phyloP scores from a whole-genome alignment of 2,329 filamentous ascomycete genomes.

The Diaporthe aspalathi region DNA sequence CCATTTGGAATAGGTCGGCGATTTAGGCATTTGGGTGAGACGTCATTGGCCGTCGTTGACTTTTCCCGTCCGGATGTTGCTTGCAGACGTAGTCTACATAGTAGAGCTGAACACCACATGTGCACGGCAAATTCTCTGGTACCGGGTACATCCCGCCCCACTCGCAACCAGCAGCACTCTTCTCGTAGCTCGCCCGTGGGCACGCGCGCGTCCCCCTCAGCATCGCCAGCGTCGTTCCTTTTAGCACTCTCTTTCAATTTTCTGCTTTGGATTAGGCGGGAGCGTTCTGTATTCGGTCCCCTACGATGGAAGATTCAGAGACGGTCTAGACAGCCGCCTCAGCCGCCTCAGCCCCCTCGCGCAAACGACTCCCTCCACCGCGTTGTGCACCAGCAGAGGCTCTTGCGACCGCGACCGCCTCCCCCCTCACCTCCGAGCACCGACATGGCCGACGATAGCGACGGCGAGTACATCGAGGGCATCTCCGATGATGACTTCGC shows the following conservation, averaged over 20 bases:
- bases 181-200: background rate
- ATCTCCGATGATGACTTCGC: conserved; percentile 74
- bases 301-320: conserved; percentile 29
- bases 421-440: background rate
- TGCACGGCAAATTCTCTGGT: background rate
- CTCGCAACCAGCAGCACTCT: background rate
- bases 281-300: background rate
- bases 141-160: conserved; percentile 8
- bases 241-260: conserved; percentile 13
- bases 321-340: conserved; percentile 18
- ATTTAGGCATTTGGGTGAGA: background rate
- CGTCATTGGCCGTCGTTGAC: conserved; percentile 19
- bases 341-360: conserved; percentile 3
- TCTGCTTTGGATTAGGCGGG: conserved; percentile 5
- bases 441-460: conserved; percentile 70
- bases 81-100: background rate
- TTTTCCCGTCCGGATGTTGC: background rate
- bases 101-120: background rate
- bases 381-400: background rate
- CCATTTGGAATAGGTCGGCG: background rate
- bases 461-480: conserved; percentile 76
- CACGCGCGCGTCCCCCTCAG: background rate
- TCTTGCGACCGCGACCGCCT: background rate
- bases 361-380: conserved; percentile 13
- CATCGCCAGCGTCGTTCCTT: conserved; percentile 3